These are phyloP conservation scores for Zalaria obscura DNA, from an alignment of 2,329 filamentous ascomycete genomes.

Conservation along the genomic window DNA sequence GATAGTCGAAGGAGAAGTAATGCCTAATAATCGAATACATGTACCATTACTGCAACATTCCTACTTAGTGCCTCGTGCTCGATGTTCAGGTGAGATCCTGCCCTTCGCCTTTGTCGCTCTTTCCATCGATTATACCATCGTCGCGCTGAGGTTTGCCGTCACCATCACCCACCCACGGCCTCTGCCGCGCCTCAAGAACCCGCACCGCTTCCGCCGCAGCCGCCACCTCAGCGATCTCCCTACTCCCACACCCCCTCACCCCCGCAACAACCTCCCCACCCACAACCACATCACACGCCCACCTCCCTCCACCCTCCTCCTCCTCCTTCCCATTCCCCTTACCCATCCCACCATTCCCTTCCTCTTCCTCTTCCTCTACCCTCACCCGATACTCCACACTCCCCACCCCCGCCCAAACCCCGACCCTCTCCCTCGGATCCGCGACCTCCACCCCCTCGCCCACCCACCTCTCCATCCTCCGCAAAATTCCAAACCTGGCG, in stretches of 20 bases:
- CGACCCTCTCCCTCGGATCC: slow-evolving; percentile 55
- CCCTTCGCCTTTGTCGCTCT: too few relatives aligned
- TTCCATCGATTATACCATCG: too few relatives aligned
- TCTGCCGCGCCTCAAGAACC: slow-evolving; percentile 1
- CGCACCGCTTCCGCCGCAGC: slow-evolving; percentile 13
- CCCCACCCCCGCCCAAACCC: slow-evolving; percentile 38
- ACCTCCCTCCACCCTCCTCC: slow-evolving; percentile 5
- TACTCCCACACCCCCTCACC: slow-evolving; percentile 18
- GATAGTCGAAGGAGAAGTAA: too few relatives aligned
- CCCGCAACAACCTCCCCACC: slow-evolving; percentile 19
- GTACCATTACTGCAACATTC: too few relatives aligned
- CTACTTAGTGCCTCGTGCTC: too few relatives aligned
- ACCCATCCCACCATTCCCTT: too few relatives aligned
- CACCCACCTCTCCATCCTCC: slow-evolving; percentile 48
- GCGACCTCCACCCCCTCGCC: slow-evolving; percentile 36
- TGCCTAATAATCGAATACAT: too few relatives aligned
- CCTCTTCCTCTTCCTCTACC: slow-evolving; percentile 2
- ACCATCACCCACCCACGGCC: too few relatives aligned
- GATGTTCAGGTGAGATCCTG: too few relatives aligned
- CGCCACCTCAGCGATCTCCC: slow-evolving; percentile 23
- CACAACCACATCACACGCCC: slow-evolving; percentile 20
- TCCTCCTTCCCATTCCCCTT: background rate
- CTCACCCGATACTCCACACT: slow-evolving; percentile 38
- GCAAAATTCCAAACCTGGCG: slow-evolving; percentile 49
- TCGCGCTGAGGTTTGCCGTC: too few relatives aligned